Evolutionary conservation across 345 rosid species (phyloP).

Genomic region (Aethionema arabicum): DNA sequence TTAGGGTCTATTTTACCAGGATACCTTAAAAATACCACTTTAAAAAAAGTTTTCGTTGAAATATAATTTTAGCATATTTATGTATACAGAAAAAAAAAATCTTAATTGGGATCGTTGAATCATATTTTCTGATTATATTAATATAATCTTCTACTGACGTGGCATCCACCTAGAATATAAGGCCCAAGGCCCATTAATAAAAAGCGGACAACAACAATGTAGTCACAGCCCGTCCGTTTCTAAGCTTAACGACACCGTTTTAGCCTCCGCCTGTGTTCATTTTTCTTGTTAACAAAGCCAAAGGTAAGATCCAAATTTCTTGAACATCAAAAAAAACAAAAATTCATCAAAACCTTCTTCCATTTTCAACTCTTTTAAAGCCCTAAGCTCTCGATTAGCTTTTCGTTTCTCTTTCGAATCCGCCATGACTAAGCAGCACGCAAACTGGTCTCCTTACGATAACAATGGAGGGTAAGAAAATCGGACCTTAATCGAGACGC

Average conservation of each 20-base stretch:
- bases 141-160: too few relatives aligned
- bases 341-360: not conserved
- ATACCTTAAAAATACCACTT: too few relatives aligned
- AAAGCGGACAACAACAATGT: not conserved
- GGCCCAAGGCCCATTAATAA: constrained; percentile 14
- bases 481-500: not conserved
- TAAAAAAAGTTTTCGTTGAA: too few relatives aligned
- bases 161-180: not conserved
- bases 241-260: not conserved
- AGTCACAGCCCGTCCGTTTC: not conserved
- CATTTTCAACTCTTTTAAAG: constrained; percentile 10
- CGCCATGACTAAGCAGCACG: constrained; percentile 79
- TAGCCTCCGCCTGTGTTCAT: not conserved
- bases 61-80: too few relatives aligned
- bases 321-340: constrained; percentile 1
- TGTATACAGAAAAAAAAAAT: too few relatives aligned
- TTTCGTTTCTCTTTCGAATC: constrained; percentile 5
- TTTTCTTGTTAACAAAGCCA: constrained; percentile 43
- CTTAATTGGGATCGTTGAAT: too few relatives aligned
- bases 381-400: not conserved
- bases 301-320: constrained; percentile 32
- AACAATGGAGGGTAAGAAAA: constrained; percentile 92
- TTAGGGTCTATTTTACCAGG: too few relatives aligned
- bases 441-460: constrained; percentile 88
- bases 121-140: too few relatives aligned